Evolutionary conservation across 345 rosid genomes (phyloP).

Genomic region (Eucalyptus erythrocorys): DNA sequence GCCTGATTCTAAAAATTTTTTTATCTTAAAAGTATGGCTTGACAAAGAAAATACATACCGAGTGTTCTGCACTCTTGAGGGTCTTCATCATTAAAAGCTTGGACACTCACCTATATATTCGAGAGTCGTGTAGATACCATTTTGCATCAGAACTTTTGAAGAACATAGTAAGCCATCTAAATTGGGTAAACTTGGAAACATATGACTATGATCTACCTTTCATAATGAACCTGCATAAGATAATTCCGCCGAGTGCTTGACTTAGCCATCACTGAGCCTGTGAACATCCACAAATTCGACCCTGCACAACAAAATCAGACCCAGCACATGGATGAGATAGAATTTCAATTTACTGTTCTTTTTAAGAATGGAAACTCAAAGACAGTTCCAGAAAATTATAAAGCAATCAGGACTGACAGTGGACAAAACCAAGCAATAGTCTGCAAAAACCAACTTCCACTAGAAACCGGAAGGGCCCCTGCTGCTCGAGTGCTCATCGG

Average conservation of each 20-base stretch:
- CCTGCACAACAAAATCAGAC: slow-evolving; percentile 9
- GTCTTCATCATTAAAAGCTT: slow-evolving; percentile 94
- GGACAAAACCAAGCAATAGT: background rate
- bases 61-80: slow-evolving; percentile 93
- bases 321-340: background rate
- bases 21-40: background rate
- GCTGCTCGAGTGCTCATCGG: background rate
- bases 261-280: slow-evolving; percentile 90
- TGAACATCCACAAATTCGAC: slow-evolving; percentile 83
- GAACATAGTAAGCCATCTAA: background rate
- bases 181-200: background rate
- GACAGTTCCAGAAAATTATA: background rate
- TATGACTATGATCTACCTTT: slow-evolving; percentile 51
- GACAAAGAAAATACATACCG: slow-evolving; percentile 27
- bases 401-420: background rate
- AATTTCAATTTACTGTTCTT: background rate
- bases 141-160: background rate
- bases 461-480: background rate
- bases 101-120: slow-evolving; percentile 66
- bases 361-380: background rate
- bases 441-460: background rate
- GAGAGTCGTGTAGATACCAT: background rate
- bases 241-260: slow-evolving; percentile 83
- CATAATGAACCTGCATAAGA: slow-evolving; percentile 93
- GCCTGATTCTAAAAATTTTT: background rate